phyloP scores from a whole-genome alignment of 2,329 filamentous ascomycete species.

The Fusarium piperis region DNA sequence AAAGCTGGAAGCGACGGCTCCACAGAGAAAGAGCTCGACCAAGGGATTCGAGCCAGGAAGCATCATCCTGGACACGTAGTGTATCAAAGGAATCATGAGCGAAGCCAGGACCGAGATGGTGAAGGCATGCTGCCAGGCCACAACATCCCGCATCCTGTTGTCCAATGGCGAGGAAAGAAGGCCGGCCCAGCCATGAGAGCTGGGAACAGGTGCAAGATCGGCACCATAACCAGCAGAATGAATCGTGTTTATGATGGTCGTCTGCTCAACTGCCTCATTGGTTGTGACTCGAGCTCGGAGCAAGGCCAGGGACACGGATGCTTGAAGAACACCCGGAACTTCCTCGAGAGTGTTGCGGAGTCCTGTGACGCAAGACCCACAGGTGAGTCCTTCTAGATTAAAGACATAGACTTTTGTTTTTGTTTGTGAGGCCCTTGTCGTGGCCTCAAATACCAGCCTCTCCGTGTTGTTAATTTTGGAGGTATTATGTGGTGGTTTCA shows the following conservation, averaged over 20 bases:
- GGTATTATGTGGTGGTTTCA: background rate
- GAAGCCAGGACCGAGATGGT: background rate
- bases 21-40: background rate
- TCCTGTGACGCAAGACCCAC: background rate
- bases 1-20: background rate
- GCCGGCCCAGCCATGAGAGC: background rate
- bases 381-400: background rate
- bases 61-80: background rate
- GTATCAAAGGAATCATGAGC: background rate
- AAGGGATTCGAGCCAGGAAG: background rate
- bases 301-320: background rate
- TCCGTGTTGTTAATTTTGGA: background rate
- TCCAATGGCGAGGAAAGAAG: background rate
- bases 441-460: background rate
- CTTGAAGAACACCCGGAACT: background rate
- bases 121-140: background rate
- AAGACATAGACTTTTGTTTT: background rate
- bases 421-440: background rate
- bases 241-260: background rate
- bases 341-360: background rate
- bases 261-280: background rate
- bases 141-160: background rate
- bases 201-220: background rate
- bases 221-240: background rate
- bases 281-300: background rate